Conservation (phyloP, 495 filamentous ascomycete genomes). For the Daldinia loculata region DNA sequence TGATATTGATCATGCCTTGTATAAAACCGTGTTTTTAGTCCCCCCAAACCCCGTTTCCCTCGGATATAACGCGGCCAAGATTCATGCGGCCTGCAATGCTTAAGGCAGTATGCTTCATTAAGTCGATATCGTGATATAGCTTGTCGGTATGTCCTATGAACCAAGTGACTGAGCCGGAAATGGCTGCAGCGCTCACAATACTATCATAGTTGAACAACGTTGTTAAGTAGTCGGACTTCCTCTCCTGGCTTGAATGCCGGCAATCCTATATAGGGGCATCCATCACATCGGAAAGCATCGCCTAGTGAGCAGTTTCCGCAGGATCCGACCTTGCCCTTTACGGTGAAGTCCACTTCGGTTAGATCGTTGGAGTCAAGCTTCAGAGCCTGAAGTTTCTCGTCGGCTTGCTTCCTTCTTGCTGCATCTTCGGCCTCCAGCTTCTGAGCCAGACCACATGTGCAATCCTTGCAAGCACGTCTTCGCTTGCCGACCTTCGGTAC, state of each 20-base stretch:
- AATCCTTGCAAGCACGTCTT: conserved; percentile 95
- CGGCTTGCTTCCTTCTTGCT: conserved; percentile 67
- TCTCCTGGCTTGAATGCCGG: conserved; percentile 97
- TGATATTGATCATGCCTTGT: background rate
- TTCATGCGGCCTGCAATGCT: conserved; percentile 8
- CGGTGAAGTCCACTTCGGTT: conserved; percentile 91
- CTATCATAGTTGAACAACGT: conserved; percentile 81
- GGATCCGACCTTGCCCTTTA: conserved; percentile 91
- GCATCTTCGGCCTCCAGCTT: conserved; percentile 82
- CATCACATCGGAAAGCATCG: conserved; percentile 82
- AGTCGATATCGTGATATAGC: conserved; percentile 3
- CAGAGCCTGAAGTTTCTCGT: conserved; percentile 60
- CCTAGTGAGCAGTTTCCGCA: conserved; percentile 94
- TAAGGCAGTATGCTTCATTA: background rate
- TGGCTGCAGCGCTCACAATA: background rate
- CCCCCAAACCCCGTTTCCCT: conserved; percentile 21
- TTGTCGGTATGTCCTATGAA: conserved; percentile 9
- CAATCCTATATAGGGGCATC: conserved; percentile 91
- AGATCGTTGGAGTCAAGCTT: conserved; percentile 84
- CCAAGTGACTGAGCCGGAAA: background rate
- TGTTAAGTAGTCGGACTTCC: conserved; percentile 85
- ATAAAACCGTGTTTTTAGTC: conserved; percentile 12
- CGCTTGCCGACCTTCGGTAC: conserved; percentile 83
- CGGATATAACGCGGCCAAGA: background rate
- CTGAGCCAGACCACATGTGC: conserved; percentile 88